A percentile compares a stretch with the other conserved stretches of the same genome.
phyloP scores from a whole-genome alignment of 192 early-diverging fungal genomes.

The Coemansia sp. region DNA sequence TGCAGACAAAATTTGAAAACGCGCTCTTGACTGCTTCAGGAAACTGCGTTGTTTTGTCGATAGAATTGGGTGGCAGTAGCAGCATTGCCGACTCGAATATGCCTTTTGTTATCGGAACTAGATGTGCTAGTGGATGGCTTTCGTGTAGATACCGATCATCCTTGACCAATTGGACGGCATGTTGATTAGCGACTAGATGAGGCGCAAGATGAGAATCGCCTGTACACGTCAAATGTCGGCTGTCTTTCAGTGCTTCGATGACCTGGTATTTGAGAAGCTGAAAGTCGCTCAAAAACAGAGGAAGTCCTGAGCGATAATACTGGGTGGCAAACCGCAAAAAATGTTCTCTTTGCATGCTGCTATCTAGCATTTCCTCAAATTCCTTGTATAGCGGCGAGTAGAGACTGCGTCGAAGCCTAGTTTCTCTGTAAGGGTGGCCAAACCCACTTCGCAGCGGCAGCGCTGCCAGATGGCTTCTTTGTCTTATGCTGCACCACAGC shows the following conservation, averaged over 20 bases:
- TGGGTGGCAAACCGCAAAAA: constrained; percentile 27
- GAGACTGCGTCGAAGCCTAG: constrained; percentile 25
- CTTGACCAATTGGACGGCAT: constrained; percentile 7
- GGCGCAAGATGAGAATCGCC: neutral
- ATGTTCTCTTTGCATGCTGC: constrained; percentile 11
- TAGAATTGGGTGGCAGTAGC: constrained; percentile 16
- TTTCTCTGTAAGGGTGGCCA: constrained; percentile 19
- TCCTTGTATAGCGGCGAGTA: constrained; percentile 27
- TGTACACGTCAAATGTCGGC: neutral
- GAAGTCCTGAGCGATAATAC: constrained; percentile 29
- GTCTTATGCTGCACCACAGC: constrained; percentile 10
- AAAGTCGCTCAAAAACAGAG: constrained; percentile 32
- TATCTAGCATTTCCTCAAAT: constrained; percentile 22
- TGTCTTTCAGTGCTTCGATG: constrained; percentile 21
- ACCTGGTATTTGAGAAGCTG: constrained; percentile 40
- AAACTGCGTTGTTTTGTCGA: constrained; percentile 27
- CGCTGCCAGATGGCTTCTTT: constrained; percentile 4
- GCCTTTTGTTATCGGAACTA: constrained; percentile 35
- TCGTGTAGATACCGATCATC: constrained; percentile 10
- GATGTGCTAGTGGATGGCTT: constrained; percentile 13
- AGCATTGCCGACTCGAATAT: constrained; percentile 42
- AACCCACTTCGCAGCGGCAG: constrained; percentile 13
- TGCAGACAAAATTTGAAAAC: constrained; percentile 25
- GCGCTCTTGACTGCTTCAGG: constrained; percentile 30
- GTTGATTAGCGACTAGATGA: neutral